Conservation (phyloP, 176 grass and related monocot species). For the Phyllostachys edulis region DNA sequence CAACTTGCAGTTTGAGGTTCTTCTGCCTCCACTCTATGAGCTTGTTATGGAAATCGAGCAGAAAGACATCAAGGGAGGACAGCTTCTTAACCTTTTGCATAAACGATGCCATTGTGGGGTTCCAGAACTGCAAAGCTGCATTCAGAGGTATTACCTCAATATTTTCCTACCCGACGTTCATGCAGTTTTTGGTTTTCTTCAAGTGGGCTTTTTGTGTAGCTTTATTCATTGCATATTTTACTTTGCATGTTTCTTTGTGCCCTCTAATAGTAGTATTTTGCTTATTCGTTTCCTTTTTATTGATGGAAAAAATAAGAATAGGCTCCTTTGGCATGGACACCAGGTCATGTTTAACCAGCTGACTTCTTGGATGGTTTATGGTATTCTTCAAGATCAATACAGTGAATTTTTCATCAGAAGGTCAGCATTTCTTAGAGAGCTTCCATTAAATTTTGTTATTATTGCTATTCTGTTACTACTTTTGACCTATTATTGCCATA, state of each 20-base stretch:
- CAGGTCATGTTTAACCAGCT: conserved; percentile 99
- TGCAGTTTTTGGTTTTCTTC: neutral
- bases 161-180: neutral
- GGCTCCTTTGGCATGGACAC: conserved; percentile 98
- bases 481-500: neutral
- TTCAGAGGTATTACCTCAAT: conserved; percentile 64
- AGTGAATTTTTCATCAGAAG: conserved; percentile 95
- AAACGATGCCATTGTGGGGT: conserved; percentile 87
- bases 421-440: conserved; percentile 39
- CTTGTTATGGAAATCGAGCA: conserved; percentile 76
- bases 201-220: neutral
- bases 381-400: conserved; percentile 95
- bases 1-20: conserved; percentile 73
- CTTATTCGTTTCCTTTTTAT: conserved; percentile 30
- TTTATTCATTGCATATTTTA: neutral
- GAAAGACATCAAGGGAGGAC: conserved; percentile 86
- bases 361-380: conserved; percentile 94
- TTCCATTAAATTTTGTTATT: conserved; percentile 17
- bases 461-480: neutral
- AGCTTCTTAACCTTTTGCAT: conserved; percentile 93
- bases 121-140: conserved; percentile 97
- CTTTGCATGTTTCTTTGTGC: conserved; percentile 19
- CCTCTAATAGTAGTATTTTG: neutral
- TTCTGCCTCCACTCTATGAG: conserved; percentile 77
- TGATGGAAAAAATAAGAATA: conserved; percentile 50